phyloP scores from a whole-genome alignment of 495 filamentous ascomycete genomes.

The Talaromyces borbonicus region DNA sequence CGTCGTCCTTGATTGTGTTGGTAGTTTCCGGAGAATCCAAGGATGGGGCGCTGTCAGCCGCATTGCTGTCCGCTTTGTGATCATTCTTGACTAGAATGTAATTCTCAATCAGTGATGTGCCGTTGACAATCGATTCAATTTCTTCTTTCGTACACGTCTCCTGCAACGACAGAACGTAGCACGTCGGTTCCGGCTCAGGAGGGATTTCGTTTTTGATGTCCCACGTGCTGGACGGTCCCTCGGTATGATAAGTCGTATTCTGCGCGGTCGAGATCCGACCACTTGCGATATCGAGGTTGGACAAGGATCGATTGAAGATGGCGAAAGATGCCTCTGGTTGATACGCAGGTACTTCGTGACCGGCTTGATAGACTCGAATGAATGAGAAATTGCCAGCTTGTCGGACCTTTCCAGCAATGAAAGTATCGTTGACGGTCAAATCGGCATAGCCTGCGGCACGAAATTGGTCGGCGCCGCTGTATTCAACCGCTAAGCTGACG shows the following conservation, averaged over 20 bases:
- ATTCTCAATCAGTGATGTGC: slow-evolving; percentile 38
- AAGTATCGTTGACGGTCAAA: slow-evolving; percentile 33
- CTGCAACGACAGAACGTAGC: slow-evolving; percentile 35
- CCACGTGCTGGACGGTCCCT: slow-evolving; percentile 42
- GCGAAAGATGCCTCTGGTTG: slow-evolving; percentile 46
- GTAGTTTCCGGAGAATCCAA: not conserved
- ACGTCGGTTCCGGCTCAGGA: slow-evolving; percentile 27
- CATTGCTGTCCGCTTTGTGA: not conserved
- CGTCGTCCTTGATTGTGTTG: not conserved
- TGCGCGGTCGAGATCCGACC: slow-evolving; percentile 32
- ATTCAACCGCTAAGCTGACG: slow-evolving; percentile 31
- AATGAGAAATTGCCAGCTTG: slow-evolving; percentile 53
- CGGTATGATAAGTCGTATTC: slow-evolving; percentile 34
- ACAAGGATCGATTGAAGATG: slow-evolving; percentile 46
- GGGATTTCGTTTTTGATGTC: slow-evolving; percentile 37
- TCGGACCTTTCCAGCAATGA: slow-evolving; percentile 42
- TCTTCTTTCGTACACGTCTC: slow-evolving; percentile 39
- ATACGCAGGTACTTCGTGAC: slow-evolving; percentile 52
- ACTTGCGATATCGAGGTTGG: slow-evolving; percentile 46
- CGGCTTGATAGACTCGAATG: slow-evolving; percentile 48
- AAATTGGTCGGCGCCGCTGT: slow-evolving; percentile 32
- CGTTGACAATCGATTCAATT: slow-evolving; percentile 33
- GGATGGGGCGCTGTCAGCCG: not conserved
- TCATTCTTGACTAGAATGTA: slow-evolving; percentile 41
- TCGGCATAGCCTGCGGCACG: slow-evolving; percentile 40